A percentile compares a stretch with the other conserved stretches of the same genome.
Conservation (phyloP, 163 green algal genomes). For the Chlamydomonas reinhardtii region DNA sequence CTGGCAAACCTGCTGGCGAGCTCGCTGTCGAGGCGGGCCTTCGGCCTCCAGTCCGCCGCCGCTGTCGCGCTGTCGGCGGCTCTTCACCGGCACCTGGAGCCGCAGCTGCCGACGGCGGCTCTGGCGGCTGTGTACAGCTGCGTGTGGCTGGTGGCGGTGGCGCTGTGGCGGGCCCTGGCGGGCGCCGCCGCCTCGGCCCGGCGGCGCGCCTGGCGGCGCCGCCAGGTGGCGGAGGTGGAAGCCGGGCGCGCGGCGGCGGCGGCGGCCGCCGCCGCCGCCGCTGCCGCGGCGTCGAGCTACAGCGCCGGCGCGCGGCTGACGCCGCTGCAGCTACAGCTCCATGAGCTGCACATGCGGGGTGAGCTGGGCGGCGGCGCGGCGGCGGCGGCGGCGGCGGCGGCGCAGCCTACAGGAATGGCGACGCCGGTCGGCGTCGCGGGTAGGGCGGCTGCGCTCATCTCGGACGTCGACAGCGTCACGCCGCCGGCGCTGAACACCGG, state of each 20-base stretch:
- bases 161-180: neutral
- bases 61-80: neutral
- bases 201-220: too few species aligned
- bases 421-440: too few species aligned
- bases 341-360: too few species aligned
- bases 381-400: too few species aligned
- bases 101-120: neutral
- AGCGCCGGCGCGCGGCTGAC: neutral
- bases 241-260: too few species aligned
- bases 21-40: neutral
- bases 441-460: too few species aligned
- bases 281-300: neutral
- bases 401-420: too few species aligned
- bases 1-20: constrained; percentile 16
- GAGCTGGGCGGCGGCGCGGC: too few species aligned
- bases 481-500: too few species aligned
- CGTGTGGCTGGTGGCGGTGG: neutral
- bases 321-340: neutral
- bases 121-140: constrained; percentile 3
- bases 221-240: neutral
- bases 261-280: too few species aligned
- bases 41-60: constrained; percentile 2
- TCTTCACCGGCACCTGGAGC: constrained; percentile 2
- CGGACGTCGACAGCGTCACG: too few species aligned
- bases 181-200: neutral